Percentiles rank a stretch among this genome's conserved stretches.
Evolutionary conservation across 805 yeast genomes (phyloP).

Genomic region (Candida xyloterini): DNA sequence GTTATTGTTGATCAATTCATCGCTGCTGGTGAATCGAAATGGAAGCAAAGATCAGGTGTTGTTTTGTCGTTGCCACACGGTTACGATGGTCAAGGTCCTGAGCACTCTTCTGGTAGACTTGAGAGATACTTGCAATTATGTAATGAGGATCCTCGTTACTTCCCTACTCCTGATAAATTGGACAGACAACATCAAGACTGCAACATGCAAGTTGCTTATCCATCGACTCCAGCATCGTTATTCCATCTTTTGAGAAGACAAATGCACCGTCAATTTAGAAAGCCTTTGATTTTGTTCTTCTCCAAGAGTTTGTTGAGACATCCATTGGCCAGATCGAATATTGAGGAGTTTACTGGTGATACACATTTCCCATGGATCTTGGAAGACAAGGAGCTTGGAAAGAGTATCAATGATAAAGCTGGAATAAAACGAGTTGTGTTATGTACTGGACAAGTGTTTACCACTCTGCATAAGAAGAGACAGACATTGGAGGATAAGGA

Average conservation of each 20-base stretch:
- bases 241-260: constrained; percentile 98
- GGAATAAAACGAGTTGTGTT: constrained; percentile 86
- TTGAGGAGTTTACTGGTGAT: constrained; percentile 85
- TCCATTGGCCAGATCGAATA: constrained; percentile 88
- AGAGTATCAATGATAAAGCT: constrained; percentile 68
- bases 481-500: constrained; percentile 68
- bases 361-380: constrained; percentile 94
- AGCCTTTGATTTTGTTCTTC: constrained; percentile 82
- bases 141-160: constrained; percentile 91
- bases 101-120: constrained; percentile 96
- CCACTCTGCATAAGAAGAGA: constrained; percentile 89
- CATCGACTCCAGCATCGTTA: constrained; percentile 94
- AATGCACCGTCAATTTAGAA: constrained; percentile 98
- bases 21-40: constrained; percentile 94
- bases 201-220: constrained; percentile 97
- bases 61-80: constrained; percentile 97
- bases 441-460: constrained; percentile 91
- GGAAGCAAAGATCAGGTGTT: constrained; percentile 98
- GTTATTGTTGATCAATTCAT: constrained; percentile 95
- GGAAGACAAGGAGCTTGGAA: constrained; percentile 86
- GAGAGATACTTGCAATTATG: constrained; percentile 95
- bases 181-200: constrained; percentile 98
- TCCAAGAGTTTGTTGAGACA: constrained; percentile 94
- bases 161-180: constrained; percentile 87
- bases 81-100: constrained; percentile 99